phyloP scores from a whole-genome alignment of 371 early-diverging fungal genomes.

The Apophysomyces variabilis region DNA sequence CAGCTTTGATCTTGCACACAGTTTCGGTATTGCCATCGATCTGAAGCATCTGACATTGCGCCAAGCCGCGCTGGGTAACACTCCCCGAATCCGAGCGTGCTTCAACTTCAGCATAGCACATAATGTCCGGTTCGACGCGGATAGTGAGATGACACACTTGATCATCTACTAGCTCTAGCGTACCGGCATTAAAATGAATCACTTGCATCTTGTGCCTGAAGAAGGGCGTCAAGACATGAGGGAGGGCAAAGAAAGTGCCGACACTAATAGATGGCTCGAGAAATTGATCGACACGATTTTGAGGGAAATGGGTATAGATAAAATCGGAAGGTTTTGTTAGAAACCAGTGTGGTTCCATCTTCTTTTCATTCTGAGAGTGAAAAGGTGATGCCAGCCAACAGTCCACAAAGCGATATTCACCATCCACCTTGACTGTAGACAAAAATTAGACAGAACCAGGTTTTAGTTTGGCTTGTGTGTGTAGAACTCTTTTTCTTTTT shows the following conservation, averaged over 20 bases:
- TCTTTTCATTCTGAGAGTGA: slow-evolving; percentile 36
- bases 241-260: slow-evolving; percentile 38
- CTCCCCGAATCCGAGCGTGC: slow-evolving; percentile 22
- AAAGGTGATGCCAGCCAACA: slow-evolving; percentile 62
- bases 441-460: neutral
- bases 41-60: slow-evolving; percentile 32
- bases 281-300: slow-evolving; percentile 31
- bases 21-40: slow-evolving; percentile 16
- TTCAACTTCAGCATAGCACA: slow-evolving; percentile 46
- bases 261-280: slow-evolving; percentile 35
- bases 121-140: slow-evolving; percentile 25
- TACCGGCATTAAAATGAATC: slow-evolving; percentile 21
- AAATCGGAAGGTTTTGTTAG: slow-evolving; percentile 42
- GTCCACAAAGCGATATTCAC: slow-evolving; percentile 65
- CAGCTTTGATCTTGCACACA: slow-evolving; percentile 48
- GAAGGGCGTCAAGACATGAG: slow-evolving; percentile 41
- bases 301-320: slow-evolving; percentile 50
- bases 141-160: slow-evolving; percentile 28
- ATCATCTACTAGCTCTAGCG: slow-evolving; percentile 18
- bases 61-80: slow-evolving; percentile 30
- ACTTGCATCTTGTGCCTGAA: slow-evolving; percentile 38
- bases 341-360: slow-evolving; percentile 49
- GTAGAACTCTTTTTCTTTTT: slow-evolving; percentile 3
- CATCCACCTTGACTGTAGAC: slow-evolving; percentile 56
- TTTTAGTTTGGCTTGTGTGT: neutral